These are phyloP conservation scores for Naganishia albida DNA, from an alignment of 1,284 basidiomycete genomes.

Conservation along the genomic window DNA sequence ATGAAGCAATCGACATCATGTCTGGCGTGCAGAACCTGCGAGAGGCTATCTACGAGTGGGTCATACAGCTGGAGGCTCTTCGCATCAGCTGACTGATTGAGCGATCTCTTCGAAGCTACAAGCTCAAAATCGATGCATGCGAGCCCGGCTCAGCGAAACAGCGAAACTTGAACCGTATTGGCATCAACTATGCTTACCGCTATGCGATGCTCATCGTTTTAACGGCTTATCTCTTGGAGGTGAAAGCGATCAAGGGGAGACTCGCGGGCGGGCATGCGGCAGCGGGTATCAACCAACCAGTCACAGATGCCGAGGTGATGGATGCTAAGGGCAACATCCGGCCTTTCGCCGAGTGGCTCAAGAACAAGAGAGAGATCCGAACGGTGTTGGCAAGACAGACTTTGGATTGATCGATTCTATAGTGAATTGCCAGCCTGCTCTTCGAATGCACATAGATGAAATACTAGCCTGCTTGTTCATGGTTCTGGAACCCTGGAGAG, in stretches of 20 bases:
- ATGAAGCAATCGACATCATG: slow-evolving; percentile 85
- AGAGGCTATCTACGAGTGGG: slow-evolving; percentile 85
- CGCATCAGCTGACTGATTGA: slow-evolving; percentile 14
- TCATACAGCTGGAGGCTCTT: slow-evolving; percentile 36
- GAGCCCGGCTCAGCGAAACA: slow-evolving; percentile 26
- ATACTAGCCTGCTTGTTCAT: no score
- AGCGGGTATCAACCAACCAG: background rate
- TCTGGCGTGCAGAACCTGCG: slow-evolving; percentile 88
- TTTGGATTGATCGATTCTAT: slow-evolving; percentile 63
- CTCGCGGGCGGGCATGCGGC: background rate
- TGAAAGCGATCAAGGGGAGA: slow-evolving; percentile 52
- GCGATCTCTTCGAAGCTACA: slow-evolving; percentile 64
- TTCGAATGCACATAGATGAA: no score
- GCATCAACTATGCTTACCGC: slow-evolving; percentile 77
- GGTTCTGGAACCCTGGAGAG: no score
- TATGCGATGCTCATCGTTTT: slow-evolving; percentile 93
- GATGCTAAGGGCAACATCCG: slow-evolving; percentile 27
- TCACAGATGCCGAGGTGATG: slow-evolving; percentile 34
- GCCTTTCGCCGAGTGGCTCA: slow-evolving; percentile 78
- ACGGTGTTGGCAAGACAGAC: slow-evolving; percentile 71
- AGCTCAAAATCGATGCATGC: slow-evolving; percentile 78
- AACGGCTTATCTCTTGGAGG: slow-evolving; percentile 91
- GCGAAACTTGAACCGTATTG: slow-evolving; percentile 65
- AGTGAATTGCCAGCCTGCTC: background rate
- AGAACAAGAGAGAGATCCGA: slow-evolving; percentile 78